Conservation (phyloP, 1,284 basidiomycete genomes). For the Moniliophthora roreri region DNA sequence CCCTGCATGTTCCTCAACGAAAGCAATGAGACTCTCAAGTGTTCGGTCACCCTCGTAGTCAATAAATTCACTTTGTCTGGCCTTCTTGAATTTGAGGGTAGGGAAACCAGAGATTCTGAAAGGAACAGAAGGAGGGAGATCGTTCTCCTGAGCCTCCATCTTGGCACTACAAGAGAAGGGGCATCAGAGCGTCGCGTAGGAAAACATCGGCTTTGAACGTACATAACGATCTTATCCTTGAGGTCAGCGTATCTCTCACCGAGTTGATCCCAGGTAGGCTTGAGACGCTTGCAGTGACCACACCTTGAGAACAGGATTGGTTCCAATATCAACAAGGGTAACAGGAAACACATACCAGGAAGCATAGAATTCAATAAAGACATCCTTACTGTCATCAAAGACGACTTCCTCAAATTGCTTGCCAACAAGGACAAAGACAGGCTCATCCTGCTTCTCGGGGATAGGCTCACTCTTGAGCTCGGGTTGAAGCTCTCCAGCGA, state of each 20-base stretch:
- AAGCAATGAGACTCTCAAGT: conserved; percentile 82
- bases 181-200: conserved; percentile 14
- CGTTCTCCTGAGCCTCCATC: conserved; percentile 97
- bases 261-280: conserved; percentile 91
- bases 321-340: conserved; percentile 12
- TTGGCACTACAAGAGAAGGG: conserved; percentile 71
- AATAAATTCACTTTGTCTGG: conserved; percentile 83
- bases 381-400: conserved; percentile 88
- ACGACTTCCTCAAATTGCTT: conserved; percentile 89
- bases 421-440: conserved; percentile 85
- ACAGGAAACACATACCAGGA: conserved; percentile 68
- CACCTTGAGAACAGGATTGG: conserved; percentile 58
- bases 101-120: conserved; percentile 93
- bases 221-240: conserved; percentile 86
- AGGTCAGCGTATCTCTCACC: conserved; percentile 81
- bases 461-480: conserved; percentile 91
- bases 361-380: conserved; percentile 97
- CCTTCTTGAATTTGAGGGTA: conserved; percentile 95
- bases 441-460: conserved; percentile 82
- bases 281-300: conserved; percentile 94
- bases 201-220: conserved; percentile 29
- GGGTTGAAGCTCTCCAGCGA: conserved; percentile 76
- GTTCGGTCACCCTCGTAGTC: conserved; percentile 94
- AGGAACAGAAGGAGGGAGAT: conserved; percentile 83
- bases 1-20: conserved; percentile 80